These are phyloP conservation scores for Aspergillus sp. DNA, from an alignment of 2,329 filamentous ascomycete species.

Conservation along the genomic window DNA sequence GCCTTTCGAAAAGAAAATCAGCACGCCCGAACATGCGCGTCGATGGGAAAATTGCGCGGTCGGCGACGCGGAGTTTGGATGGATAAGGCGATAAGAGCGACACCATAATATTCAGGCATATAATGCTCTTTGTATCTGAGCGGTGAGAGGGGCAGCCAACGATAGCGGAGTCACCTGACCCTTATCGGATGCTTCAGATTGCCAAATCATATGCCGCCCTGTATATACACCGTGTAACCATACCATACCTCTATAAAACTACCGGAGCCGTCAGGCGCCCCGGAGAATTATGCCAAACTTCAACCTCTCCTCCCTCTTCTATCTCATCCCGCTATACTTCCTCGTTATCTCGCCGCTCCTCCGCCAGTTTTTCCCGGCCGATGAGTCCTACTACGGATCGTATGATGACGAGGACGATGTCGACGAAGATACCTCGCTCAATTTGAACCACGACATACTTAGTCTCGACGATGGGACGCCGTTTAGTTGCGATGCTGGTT, in stretches of 20 bases:
- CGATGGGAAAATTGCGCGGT: slow-evolving; percentile 9
- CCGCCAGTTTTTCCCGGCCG: slow-evolving; percentile 26
- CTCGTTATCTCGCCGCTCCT: slow-evolving; percentile 36
- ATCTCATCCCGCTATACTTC: slow-evolving; percentile 38
- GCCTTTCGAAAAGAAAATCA: not conserved
- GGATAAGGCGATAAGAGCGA: slow-evolving; percentile 5
- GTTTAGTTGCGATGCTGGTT: slow-evolving; percentile 22
- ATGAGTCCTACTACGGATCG: slow-evolving; percentile 9
- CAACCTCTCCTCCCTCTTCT: slow-evolving; percentile 33
- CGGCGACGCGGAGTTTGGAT: slow-evolving; percentile 14
- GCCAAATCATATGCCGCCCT: not conserved
- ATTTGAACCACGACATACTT: slow-evolving; percentile 29
- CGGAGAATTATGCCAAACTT: slow-evolving; percentile 12
- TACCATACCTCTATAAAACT: not conserved
- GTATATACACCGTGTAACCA: not conserved
- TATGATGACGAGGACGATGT: slow-evolving; percentile 10
- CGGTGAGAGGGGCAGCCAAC: not conserved
- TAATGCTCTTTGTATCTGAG: not conserved
- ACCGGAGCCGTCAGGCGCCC: too few relatives aligned
- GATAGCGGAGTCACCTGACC: not conserved
- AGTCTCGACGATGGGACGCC: slow-evolving; percentile 34
- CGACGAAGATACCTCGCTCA: slow-evolving; percentile 6
- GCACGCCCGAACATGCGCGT: slow-evolving; percentile 2
- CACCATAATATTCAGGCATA: not conserved
- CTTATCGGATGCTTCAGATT: not conserved